Percentiles rank a stretch among this genome's conserved stretches.
Evolutionary conservation across 1,139 yeast species (phyloP).

Genomic region (Nakaseomyces kungkrabaensis): DNA sequence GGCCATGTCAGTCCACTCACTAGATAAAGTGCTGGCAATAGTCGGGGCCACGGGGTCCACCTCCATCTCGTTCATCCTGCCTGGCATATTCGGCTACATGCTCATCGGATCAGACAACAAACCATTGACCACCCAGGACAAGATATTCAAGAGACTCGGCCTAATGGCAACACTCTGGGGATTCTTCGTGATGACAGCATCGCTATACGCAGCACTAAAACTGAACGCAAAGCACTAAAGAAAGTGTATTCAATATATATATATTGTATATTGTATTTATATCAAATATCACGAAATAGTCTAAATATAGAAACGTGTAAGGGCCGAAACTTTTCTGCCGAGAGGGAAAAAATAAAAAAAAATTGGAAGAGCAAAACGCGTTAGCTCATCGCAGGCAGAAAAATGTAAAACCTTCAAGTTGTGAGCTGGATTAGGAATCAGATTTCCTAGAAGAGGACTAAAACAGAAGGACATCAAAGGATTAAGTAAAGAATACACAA

Average conservation of each 20-base stretch:
- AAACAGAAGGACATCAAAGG: no score
- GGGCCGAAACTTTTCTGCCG: no score
- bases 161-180: constrained; percentile 3
- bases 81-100: constrained; percentile 76
- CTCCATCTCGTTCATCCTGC: constrained; percentile 81
- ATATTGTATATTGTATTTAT: neutral
- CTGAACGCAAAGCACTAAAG: neutral
- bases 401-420: no score
- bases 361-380: neutral
- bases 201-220: constrained; percentile 6
- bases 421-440: no score
- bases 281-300: neutral
- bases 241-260: neutral
- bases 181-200: constrained; percentile 5
- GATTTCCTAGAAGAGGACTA: no score
- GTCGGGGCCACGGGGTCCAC: constrained; percentile 97
- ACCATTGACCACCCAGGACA: neutral
- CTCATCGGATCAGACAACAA: constrained; percentile 3
- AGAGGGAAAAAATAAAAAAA: no score
- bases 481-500: no score
- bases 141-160: neutral
- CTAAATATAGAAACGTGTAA: no score
- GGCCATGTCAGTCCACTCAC: constrained; percentile 69
- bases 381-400: no score
- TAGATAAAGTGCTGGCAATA: constrained; percentile 79